Conservation (phyloP, 2,329 filamentous ascomycete species). For the Reticulascus tulasneorum region DNA sequence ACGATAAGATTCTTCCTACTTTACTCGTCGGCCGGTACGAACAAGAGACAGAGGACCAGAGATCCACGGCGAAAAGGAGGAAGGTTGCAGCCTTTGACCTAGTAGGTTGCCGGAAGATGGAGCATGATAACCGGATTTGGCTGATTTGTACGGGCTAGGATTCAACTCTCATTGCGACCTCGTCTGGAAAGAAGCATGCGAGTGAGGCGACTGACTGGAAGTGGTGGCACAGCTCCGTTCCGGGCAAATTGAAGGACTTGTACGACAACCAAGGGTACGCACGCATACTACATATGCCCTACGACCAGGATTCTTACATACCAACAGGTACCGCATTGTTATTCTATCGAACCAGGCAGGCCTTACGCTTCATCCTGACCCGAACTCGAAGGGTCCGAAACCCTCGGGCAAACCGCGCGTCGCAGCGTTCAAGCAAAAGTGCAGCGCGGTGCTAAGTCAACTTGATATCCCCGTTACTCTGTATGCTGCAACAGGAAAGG, state of each 20-base stretch:
- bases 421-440: slow-evolving; percentile 78
- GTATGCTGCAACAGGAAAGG: slow-evolving; percentile 82
- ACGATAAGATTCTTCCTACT: slow-evolving; percentile 46
- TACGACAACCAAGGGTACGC: slow-evolving; percentile 62
- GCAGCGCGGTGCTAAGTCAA: slow-evolving; percentile 62
- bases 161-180: slow-evolving; percentile 77
- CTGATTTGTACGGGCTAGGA: slow-evolving; percentile 49
- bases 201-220: slow-evolving; percentile 77
- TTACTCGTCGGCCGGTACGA: slow-evolving; percentile 73
- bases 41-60: too few species aligned
- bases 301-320: too few species aligned
- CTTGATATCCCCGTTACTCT: slow-evolving; percentile 73
- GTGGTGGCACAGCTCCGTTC: slow-evolving; percentile 81
- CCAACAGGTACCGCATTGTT: slow-evolving; percentile 63
- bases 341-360: slow-evolving; percentile 89
- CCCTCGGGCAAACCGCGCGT: slow-evolving; percentile 58
- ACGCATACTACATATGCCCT: not conserved
- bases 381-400: slow-evolving; percentile 64
- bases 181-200: slow-evolving; percentile 76
- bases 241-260: slow-evolving; percentile 61
- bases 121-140: not conserved
- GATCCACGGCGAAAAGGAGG: slow-evolving; percentile 32
- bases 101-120: slow-evolving; percentile 32
- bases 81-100: slow-evolving; percentile 72
- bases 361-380: slow-evolving; percentile 67